phyloP scores from a whole-genome alignment of 257 asterid genomes.

The Fraxinus americana region DNA sequence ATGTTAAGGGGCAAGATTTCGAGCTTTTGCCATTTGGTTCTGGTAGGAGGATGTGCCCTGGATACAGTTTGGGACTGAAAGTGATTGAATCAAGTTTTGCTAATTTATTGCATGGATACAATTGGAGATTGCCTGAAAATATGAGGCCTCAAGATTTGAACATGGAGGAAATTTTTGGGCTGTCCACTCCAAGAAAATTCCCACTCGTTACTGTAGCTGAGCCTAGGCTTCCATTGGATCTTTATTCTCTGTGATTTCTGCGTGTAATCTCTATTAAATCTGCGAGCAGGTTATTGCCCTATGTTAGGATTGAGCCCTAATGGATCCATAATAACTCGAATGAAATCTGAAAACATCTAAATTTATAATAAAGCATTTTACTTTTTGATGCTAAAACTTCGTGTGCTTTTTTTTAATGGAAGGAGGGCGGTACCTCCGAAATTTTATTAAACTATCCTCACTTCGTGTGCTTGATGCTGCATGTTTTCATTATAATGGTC shows the following conservation, averaged over 20 bases:
- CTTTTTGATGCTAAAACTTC: too few relatives aligned
- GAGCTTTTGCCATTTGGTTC: slow-evolving; percentile 48
- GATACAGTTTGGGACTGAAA: slow-evolving; percentile 15
- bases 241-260: slow-evolving; percentile 22
- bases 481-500: not conserved
- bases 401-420: too few relatives aligned
- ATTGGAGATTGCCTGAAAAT: slow-evolving; percentile 36
- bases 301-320: not conserved
- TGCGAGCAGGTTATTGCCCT: not conserved
- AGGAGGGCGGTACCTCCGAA: too few relatives aligned
- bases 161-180: slow-evolving; percentile 54
- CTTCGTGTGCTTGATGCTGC: too few relatives aligned
- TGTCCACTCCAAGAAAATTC: slow-evolving; percentile 41
- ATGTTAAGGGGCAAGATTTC: slow-evolving; percentile 41
- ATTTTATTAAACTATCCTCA: too few relatives aligned
- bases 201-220: slow-evolving; percentile 38
- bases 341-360: not conserved
- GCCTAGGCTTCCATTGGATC: slow-evolving; percentile 39
- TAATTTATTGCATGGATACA: slow-evolving; percentile 48
- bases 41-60: slow-evolving; percentile 56
- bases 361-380: too few relatives aligned
- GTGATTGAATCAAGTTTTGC: slow-evolving; percentile 43
- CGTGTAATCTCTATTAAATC: too few relatives aligned
- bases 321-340: not conserved
- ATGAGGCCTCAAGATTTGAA: slow-evolving; percentile 32